Evolutionary conservation across 805 yeast genomes (phyloP).

Genomic region (Lipomyces orientalis): DNA sequence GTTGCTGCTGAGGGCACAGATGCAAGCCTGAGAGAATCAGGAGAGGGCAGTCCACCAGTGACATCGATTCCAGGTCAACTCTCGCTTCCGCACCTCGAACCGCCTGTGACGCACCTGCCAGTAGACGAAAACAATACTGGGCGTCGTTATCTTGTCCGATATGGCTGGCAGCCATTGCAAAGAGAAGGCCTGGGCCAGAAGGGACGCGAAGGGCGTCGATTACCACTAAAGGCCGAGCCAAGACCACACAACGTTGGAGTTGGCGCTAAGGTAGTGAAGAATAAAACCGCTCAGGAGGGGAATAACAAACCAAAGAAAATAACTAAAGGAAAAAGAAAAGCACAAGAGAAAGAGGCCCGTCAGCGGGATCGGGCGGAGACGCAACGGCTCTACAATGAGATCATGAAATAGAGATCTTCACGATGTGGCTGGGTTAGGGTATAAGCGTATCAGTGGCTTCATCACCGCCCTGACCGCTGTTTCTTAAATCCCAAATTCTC

Average conservation of each 20-base stretch:
- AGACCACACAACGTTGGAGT: slow-evolving; percentile 27
- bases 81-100: slow-evolving; percentile 21
- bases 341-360: neutral
- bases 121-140: slow-evolving; percentile 29
- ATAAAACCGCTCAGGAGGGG: neutral
- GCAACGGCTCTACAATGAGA: slow-evolving; percentile 19
- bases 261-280: slow-evolving; percentile 23
- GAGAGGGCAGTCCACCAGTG: neutral
- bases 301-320: slow-evolving; percentile 2
- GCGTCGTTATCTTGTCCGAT: slow-evolving; percentile 26
- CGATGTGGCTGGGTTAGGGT: neutral
- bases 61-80: slow-evolving; percentile 26
- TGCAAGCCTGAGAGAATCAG: neutral
- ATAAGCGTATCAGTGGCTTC: neutral
- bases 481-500: neutral
- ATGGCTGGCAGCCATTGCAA: slow-evolving; percentile 36
- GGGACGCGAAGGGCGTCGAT: slow-evolving; percentile 34
- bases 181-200: slow-evolving; percentile 28
- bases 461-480: too few species aligned
- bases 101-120: slow-evolving; percentile 28
- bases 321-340: slow-evolving; percentile 11
- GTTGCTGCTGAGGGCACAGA: neutral
- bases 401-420: neutral
- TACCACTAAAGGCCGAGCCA: slow-evolving; percentile 22
- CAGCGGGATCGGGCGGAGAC: slow-evolving; percentile 18